Percentiles rank a stretch among this genome's conserved stretches.
These are phyloP conservation scores for Thermochaetoides dissita DNA, from an alignment of 2,329 filamentous ascomycete genomes.

Conservation along the genomic window DNA sequence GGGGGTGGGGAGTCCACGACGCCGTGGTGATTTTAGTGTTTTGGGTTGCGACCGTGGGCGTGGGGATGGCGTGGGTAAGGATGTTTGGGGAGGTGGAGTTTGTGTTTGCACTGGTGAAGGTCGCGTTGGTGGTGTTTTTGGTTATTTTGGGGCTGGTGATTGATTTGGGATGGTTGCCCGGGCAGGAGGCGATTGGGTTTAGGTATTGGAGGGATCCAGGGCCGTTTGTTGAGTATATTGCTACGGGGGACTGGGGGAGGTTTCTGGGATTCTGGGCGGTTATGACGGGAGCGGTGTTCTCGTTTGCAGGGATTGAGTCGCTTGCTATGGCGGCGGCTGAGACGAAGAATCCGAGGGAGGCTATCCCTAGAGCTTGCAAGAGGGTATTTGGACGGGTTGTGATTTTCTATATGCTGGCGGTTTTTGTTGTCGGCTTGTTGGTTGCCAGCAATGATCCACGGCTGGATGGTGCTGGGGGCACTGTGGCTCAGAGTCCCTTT, in stretches of 20 bases:
- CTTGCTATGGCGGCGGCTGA: slow-evolving; percentile 47
- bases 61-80: slow-evolving; percentile 43
- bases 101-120: slow-evolving; percentile 38
- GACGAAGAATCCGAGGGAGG: slow-evolving; percentile 43
- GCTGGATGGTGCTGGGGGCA: slow-evolving; percentile 29
- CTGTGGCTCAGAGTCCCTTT: slow-evolving; percentile 43
- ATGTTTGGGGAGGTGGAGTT: slow-evolving; percentile 48
- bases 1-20: slow-evolving; percentile 40
- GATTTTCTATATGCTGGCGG: slow-evolving; percentile 32
- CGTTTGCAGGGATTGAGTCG: slow-evolving; percentile 43
- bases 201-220: slow-evolving; percentile 56
- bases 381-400: slow-evolving; percentile 30
- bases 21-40: slow-evolving; percentile 38
- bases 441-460: slow-evolving; percentile 39
- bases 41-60: slow-evolving; percentile 37
- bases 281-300: slow-evolving; percentile 39
- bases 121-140: slow-evolving; percentile 47
- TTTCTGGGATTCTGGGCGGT: slow-evolving; percentile 45
- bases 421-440: slow-evolving; percentile 44
- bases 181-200: slow-evolving; percentile 47
- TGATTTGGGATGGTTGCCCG: slow-evolving; percentile 46
- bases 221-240: slow-evolving; percentile 53
- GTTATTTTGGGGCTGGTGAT: slow-evolving; percentile 21
- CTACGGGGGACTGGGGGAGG: slow-evolving; percentile 39
- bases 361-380: slow-evolving; percentile 51